phyloP scores from a whole-genome alignment of 257 asterid genomes.

The Craterostigma plantagineum region DNA sequence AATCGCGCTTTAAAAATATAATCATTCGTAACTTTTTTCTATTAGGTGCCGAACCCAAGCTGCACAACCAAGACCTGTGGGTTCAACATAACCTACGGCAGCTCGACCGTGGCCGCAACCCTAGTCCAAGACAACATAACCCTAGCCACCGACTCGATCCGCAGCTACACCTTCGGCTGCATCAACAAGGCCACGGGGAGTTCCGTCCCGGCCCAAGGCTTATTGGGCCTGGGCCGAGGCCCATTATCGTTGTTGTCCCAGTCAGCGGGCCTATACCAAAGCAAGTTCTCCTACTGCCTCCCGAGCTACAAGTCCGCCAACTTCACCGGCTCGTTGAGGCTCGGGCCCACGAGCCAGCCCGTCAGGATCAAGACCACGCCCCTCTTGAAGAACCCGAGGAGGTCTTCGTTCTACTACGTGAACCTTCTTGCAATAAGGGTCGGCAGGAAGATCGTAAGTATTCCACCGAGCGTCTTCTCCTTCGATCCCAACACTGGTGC shows the following conservation, averaged over 20 bases:
- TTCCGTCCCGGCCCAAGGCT: slow-evolving; percentile 53
- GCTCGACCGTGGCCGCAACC: slow-evolving; percentile 31
- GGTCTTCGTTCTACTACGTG: slow-evolving; percentile 70
- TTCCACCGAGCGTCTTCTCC: slow-evolving; percentile 40
- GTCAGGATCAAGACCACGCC: slow-evolving; percentile 35
- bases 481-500: slow-evolving; percentile 55
- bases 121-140: slow-evolving; percentile 42
- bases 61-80: slow-evolving; percentile 36
- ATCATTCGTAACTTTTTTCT: too few species aligned
- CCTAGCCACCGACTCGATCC: slow-evolving; percentile 33
- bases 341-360: slow-evolving; percentile 72
- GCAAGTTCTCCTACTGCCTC: slow-evolving; percentile 77
- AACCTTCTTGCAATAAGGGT: slow-evolving; percentile 42
- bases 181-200: slow-evolving; percentile 32
- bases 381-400: slow-evolving; percentile 49
- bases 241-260: slow-evolving; percentile 45
- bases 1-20: too few species aligned
- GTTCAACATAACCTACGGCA: slow-evolving; percentile 55
- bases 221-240: slow-evolving; percentile 73
- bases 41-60: slow-evolving; percentile 41
- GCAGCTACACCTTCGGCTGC: slow-evolving; percentile 57
- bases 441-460: slow-evolving; percentile 27
- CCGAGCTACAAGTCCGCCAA: slow-evolving; percentile 50
- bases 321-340: slow-evolving; percentile 47
- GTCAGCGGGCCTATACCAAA: slow-evolving; percentile 26